Percentiles rank a stretch among this genome's conserved stretches.
phyloP scores from a whole-genome alignment of 2,329 filamentous ascomycete genomes.

The Alternaria angustiovoidea region DNA sequence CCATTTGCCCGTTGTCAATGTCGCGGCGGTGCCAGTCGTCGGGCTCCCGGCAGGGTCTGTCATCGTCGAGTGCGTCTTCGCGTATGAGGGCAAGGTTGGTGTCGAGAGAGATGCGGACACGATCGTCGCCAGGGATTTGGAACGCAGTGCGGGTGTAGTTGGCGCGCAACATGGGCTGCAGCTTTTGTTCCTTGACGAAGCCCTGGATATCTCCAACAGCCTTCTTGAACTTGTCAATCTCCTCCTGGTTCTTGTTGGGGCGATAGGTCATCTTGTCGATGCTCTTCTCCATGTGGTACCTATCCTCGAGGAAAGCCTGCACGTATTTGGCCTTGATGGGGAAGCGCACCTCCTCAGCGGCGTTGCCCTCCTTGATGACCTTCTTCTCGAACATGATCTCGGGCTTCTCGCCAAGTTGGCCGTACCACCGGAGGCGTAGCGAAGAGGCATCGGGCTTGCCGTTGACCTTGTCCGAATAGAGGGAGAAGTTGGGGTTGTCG shows the following conservation, averaged over 20 bases:
- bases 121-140: constrained; percentile 91
- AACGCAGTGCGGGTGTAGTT: constrained; percentile 96
- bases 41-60: constrained; percentile 88
- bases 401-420: constrained; percentile 78
- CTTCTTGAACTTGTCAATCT: constrained; percentile 73
- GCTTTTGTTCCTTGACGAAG: constrained; percentile 77
- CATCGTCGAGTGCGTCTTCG: constrained; percentile 75
- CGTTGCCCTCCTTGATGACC: constrained; percentile 77
- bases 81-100: constrained; percentile 89
- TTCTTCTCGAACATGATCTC: constrained; percentile 92
- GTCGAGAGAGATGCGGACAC: constrained; percentile 90
- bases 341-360: constrained; percentile 80
- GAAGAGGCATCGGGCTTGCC: constrained; percentile 79
- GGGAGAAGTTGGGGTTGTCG: constrained; percentile 82
- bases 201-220: constrained; percentile 79
- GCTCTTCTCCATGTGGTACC: constrained; percentile 92
- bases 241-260: constrained; percentile 70
- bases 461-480: constrained; percentile 87
- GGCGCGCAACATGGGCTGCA: constrained; percentile 86
- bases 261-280: constrained; percentile 83
- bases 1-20: constrained; percentile 82
- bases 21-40: constrained; percentile 90
- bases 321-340: constrained; percentile 94
- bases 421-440: constrained; percentile 89
- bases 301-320: constrained; percentile 81